Evolutionary conservation across 345 rosid species (phyloP), one percentile per base, ranked within the genome.

Genomic region (Corymbia maculata): DNA sequence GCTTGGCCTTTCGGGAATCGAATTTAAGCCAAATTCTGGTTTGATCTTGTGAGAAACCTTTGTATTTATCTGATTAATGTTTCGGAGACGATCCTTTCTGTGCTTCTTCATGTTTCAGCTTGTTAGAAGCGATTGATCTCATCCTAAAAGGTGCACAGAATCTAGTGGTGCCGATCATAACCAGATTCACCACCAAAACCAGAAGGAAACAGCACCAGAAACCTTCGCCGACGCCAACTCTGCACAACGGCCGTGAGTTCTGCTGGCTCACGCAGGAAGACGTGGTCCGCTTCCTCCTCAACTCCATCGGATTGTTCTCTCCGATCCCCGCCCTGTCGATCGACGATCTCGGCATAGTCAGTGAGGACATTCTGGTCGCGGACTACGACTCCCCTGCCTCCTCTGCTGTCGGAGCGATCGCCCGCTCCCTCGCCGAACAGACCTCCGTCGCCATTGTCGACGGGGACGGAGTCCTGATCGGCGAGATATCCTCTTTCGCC

Each of bases 221-320:
- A 55, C 86, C 59, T 30, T n/a, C 88, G 79, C 44, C 92, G 79
- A 68, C 61, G 52, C 51, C 94, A 85, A 85, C 91, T 49, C 85
- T 47, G 85, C 93, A 87, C 8, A 92, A 75, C 49, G 49, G 84
- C 49, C 84, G 84, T 28, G 49, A 96, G 70, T 97, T 94, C 93
- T 96, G 99, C 92, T 97, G 99, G 99, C 85, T 97, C 55, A 94
- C 98, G 13, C 97, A 95, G 86, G 99, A 97, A 92, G 99, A 97
- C 90, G 92, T 97, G 85, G 88, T 97, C 88, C 92, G 96, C 28
- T 95, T 94, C 94, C 94, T 96, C 85, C 94, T 97, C 44, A 92
- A 95, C 87, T 92, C 94, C 49, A 96, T 97, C 84, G 98, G 96
- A 49, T 89, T 93, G 9, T 97, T 96, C 91, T 95, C 98, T 24